phyloP scores from a whole-genome alignment of 140 eudicot species.

The Stevia rebaudiana region DNA sequence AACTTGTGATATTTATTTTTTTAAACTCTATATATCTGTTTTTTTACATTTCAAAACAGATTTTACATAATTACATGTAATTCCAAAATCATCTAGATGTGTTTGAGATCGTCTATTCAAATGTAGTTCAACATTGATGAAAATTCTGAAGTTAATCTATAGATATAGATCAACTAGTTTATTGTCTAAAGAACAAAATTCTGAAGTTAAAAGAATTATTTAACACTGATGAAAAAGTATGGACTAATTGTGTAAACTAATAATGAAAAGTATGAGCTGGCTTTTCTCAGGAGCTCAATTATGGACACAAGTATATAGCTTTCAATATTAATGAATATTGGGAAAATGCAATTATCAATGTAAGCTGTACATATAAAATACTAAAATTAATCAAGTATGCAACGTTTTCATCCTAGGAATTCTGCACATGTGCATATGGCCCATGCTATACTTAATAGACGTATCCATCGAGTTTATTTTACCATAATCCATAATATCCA shows the following conservation, averaged over 20 bases:
- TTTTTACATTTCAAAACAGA: too few relatives aligned
- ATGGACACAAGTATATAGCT: constrained; percentile 14
- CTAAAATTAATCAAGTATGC: background rate
- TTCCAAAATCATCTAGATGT: too few relatives aligned
- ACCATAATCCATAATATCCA: background rate
- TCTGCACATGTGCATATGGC: constrained; percentile 4
- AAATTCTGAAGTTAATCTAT: too few relatives aligned
- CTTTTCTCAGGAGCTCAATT: constrained; percentile 8
- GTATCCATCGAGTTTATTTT: background rate
- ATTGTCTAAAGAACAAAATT: background rate
- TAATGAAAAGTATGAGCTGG: background rate
- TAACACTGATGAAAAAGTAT: background rate
- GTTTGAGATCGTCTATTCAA: too few relatives aligned
- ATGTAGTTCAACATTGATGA: too few relatives aligned
- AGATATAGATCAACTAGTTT: background rate
- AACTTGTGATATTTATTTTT: too few relatives aligned
- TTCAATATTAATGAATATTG: background rate
- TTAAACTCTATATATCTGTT: too few relatives aligned
- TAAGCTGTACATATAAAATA: background rate
- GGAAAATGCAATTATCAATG: constrained; percentile 12
- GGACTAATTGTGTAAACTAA: constrained; percentile 2
- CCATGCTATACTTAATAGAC: background rate
- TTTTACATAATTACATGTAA: too few relatives aligned
- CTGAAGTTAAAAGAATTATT: background rate
- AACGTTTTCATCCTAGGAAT: background rate